These are phyloP conservation scores for Magnolia changhungtana DNA, from an alignment of 164 flowering plant species.

Conservation along the genomic window DNA sequence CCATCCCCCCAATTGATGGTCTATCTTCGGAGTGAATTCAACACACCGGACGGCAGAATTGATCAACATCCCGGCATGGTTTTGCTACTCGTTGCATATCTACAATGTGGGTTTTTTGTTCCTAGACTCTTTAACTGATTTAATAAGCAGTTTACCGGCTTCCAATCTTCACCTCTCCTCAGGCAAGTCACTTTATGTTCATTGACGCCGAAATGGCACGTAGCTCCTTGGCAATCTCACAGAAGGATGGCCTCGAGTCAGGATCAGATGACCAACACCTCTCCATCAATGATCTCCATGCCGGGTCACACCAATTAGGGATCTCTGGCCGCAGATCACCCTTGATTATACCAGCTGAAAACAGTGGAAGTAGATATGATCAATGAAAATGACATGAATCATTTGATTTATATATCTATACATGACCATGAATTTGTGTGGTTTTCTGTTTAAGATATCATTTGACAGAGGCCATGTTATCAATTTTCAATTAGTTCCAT, in stretches of 20 bases:
- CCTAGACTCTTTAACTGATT: not conserved
- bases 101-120: not conserved
- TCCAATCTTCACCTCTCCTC: conserved; percentile 1
- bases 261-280: conserved; percentile 49
- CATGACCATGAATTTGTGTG: too few species aligned
- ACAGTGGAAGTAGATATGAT: too few species aligned
- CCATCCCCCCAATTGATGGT: not conserved
- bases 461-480: too few species aligned
- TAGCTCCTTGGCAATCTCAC: conserved; percentile 36
- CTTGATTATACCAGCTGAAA: conserved; percentile 36
- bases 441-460: too few species aligned
- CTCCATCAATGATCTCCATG: conserved; percentile 48
- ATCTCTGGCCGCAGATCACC: conserved; percentile 33
- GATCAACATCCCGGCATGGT: not conserved
- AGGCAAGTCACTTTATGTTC: conserved; percentile 19
- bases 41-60: not conserved
- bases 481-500: too few species aligned
- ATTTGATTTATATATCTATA: too few species aligned
- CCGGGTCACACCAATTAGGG: conserved; percentile 45
- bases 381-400: too few species aligned
- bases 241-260: conserved; percentile 32
- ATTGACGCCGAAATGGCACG: conserved; percentile 37
- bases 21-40: not conserved
- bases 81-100: not conserved
- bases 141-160: not conserved